Evolutionary conservation across 306 rosid genomes (phyloP), one percentile per base, ranked within the genome.

Genomic region (Bauhinia variegata): DNA sequence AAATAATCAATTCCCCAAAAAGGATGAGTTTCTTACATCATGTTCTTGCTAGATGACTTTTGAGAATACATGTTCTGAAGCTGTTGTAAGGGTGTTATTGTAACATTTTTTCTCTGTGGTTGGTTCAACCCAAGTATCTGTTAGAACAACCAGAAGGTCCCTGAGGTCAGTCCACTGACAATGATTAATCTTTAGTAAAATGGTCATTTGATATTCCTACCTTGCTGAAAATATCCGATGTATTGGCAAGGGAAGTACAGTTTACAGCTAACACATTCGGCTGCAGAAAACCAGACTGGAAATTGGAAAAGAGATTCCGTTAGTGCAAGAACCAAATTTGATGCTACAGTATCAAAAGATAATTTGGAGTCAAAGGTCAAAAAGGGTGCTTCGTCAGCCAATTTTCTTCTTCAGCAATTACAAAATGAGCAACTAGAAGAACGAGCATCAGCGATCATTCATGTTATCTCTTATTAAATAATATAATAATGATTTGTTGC

Each of bases 211-310:
- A 11, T 28, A 42, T 75, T 11, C 68, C 12, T 81, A 93, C 97
- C 96, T 88, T 88, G 11, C 51, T 46, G 78, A 93, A 93, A 58
- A 90, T 85, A 41, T 88, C 96, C 8, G 96, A 78, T 46, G 97
- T 86, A 16, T 85, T 88, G 12, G 84, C 38, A 16, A 93, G 85
- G 12, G 92, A 74, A 43, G 95, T 83, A 64, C 99, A 90, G 48
- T 83, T 90, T 58, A 93, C 54, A 17, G 89, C 71, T 47, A 93
- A 71, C 54, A 90, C 78, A 67, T 90, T 87, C 2, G 96, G 96
- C 59, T 38, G 72, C 47, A 76, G 80, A 13, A 81, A 69, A 30
- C 85, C 86, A 8, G 54, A 82, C 97, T 93, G 84, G 32, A 75
- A 79, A 67, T 64, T 31, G 57, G 14, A 50, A 4, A 3, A 1